A percentile compares a stretch with the other conserved stretches of the same genome.
Conservation (phyloP, 345 rosid species). For the Aegle marmelos region DNA sequence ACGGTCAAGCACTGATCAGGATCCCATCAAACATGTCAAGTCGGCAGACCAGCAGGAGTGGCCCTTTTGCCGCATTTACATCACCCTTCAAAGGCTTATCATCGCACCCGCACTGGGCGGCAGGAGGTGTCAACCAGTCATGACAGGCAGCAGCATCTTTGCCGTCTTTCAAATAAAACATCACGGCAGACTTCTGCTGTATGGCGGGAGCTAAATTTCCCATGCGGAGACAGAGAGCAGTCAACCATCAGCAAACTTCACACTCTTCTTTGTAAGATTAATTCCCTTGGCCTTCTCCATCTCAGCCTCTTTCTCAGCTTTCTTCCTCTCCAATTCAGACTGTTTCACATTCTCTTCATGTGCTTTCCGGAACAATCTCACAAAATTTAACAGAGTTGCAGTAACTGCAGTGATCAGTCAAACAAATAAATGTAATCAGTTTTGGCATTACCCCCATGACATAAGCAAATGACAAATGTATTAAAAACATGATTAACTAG, state of each 20-base stretch:
- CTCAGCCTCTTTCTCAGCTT: conserved; percentile 89
- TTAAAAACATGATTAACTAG: background rate
- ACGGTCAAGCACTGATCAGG: conserved; percentile 6
- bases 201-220: conserved; percentile 23
- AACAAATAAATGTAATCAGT: conserved; percentile 13
- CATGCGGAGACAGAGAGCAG: conserved; percentile 4
- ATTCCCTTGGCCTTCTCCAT: conserved; percentile 82
- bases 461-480: background rate
- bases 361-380: conserved; percentile 82
- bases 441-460: background rate
- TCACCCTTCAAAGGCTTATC: conserved; percentile 17
- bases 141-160: conserved; percentile 14
- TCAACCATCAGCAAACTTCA: conserved; percentile 41
- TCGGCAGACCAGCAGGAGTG: conserved; percentile 18
- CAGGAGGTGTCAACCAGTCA: conserved; percentile 14
- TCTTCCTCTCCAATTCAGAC: conserved; percentile 89
- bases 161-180: conserved; percentile 10
- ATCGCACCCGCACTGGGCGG: conserved; percentile 15
- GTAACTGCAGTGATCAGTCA: conserved; percentile 56
- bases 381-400: conserved; percentile 80
- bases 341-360: conserved; percentile 91
- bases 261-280: conserved; percentile 56
- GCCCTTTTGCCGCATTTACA: conserved; percentile 1
- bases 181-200: conserved; percentile 22
- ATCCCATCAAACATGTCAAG: conserved; percentile 10